These are phyloP conservation scores for Penicillium malachiteum DNA, from an alignment of 495 filamentous ascomycete species.

Conservation along the genomic window DNA sequence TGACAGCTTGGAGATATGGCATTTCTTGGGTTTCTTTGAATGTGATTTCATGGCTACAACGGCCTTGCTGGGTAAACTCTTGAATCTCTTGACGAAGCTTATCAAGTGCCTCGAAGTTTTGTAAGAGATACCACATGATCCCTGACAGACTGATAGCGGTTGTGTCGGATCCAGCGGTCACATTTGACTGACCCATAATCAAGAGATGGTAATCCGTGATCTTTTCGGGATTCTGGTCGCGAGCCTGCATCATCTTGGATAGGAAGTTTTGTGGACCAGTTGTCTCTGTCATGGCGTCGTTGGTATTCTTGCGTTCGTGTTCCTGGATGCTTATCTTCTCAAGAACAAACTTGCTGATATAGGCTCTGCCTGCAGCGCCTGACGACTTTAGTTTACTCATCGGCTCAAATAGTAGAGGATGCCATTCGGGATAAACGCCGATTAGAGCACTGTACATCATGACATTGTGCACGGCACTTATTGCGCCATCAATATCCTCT, in stretches of 20 bases:
- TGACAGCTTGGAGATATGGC: slow-evolving; percentile 47
- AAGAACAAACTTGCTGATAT: slow-evolving; percentile 44
- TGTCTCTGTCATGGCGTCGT: slow-evolving; percentile 31
- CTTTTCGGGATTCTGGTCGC: slow-evolving; percentile 55
- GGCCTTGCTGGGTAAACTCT: slow-evolving; percentile 26
- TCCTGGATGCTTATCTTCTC: slow-evolving; percentile 40
- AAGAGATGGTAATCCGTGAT: slow-evolving; percentile 51
- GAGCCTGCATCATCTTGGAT: slow-evolving; percentile 55
- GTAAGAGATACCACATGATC: slow-evolving; percentile 52
- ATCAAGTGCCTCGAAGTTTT: slow-evolving; percentile 30
- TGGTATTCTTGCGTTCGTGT: slow-evolving; percentile 10
- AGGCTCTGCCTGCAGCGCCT: slow-evolving; percentile 39
- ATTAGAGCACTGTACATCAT: slow-evolving; percentile 58
- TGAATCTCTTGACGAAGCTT: slow-evolving; percentile 49
- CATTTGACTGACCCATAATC: slow-evolving; percentile 50
- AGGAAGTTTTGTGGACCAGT: slow-evolving; percentile 46
- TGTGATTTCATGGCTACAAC: slow-evolving; percentile 27
- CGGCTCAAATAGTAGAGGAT: slow-evolving; percentile 41
- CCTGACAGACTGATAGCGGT: slow-evolving; percentile 50
- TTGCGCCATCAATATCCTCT: slow-evolving; percentile 62
- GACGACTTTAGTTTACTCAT: slow-evolving; percentile 42
- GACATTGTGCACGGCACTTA: slow-evolving; percentile 51
- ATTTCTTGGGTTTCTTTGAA: slow-evolving; percentile 53
- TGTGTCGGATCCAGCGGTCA: slow-evolving; percentile 57
- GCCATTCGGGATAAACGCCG: slow-evolving; percentile 46